Evolutionary conservation across 805 yeast genomes (phyloP).

Genomic region (Suhomyces prunicola): DNA sequence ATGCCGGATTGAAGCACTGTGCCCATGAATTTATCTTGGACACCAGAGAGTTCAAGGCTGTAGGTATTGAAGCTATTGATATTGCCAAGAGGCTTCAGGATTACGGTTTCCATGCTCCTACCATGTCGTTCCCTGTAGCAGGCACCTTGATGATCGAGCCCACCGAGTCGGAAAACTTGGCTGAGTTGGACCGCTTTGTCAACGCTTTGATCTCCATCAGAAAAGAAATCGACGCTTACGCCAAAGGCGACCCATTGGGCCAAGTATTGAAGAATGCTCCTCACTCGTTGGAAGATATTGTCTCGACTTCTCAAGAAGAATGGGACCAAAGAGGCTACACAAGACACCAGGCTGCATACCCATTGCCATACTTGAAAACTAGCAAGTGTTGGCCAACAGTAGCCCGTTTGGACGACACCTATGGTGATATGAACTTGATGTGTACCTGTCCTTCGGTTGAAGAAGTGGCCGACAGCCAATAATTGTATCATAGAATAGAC

Average conservation of each 20-base stretch:
- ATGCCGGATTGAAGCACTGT: slow-evolving; percentile 64
- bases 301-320: slow-evolving; percentile 54
- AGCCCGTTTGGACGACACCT: slow-evolving; percentile 88
- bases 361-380: slow-evolving; percentile 66
- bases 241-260: slow-evolving; percentile 64
- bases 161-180: slow-evolving; percentile 88
- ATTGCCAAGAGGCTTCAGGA: slow-evolving; percentile 96
- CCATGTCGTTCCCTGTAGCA: slow-evolving; percentile 98
- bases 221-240: slow-evolving; percentile 71
- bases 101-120: slow-evolving; percentile 98
- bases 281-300: slow-evolving; percentile 78
- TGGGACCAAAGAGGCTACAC: slow-evolving; percentile 89
- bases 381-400: slow-evolving; percentile 96
- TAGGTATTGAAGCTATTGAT: slow-evolving; percentile 91
- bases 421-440: slow-evolving; percentile 86
- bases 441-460: slow-evolving; percentile 92
- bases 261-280: slow-evolving; percentile 84
- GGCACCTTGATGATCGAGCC: slow-evolving; percentile 98
- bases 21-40: slow-evolving; percentile 97
- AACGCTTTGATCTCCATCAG: slow-evolving; percentile 83
- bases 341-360: slow-evolving; percentile 91
- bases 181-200: slow-evolving; percentile 86
- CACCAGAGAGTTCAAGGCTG: slow-evolving; percentile 73
- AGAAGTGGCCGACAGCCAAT: slow-evolving; percentile 50
- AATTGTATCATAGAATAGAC: not conserved